Percentiles rank a stretch among this genome's conserved stretches.
Conservation (phyloP, 495 filamentous ascomycete genomes). For the Neurospora sp. region DNA sequence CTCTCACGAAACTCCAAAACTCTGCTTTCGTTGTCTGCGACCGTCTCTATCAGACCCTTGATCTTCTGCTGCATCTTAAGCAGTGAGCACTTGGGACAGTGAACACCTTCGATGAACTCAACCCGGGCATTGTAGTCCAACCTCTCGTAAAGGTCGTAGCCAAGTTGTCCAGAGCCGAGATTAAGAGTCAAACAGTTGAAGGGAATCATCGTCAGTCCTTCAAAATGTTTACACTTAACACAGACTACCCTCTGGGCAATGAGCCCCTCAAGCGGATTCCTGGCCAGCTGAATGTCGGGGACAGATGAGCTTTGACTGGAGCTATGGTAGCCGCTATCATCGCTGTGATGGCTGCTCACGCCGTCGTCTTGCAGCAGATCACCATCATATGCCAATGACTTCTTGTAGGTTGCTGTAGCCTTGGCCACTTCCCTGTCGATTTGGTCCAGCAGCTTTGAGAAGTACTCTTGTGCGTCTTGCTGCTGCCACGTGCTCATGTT, state of each 20-base stretch:
- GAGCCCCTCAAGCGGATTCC: slow-evolving; percentile 73
- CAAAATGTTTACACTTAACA: slow-evolving; percentile 72
- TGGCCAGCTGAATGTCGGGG: slow-evolving; percentile 13
- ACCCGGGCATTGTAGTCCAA: slow-evolving; percentile 76
- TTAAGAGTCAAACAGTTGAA: slow-evolving; percentile 92
- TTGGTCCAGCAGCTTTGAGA: slow-evolving; percentile 77
- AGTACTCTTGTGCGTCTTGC: slow-evolving; percentile 98
- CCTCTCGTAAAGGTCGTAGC: slow-evolving; percentile 62
- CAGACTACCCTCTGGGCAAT: slow-evolving; percentile 87
- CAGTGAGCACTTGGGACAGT: slow-evolving; percentile 87
- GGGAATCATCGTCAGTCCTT: slow-evolving; percentile 76
- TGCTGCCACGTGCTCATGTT: slow-evolving; percentile 90
- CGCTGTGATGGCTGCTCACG: slow-evolving; percentile 32
- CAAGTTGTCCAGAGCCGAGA: slow-evolving; percentile 42
- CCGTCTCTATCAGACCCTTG: slow-evolving; percentile 23
- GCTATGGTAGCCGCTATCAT: slow-evolving; percentile 40
- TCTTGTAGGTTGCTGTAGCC: slow-evolving; percentile 17
- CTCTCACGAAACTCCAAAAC: slow-evolving; percentile 30
- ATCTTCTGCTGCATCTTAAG: slow-evolving; percentile 33
- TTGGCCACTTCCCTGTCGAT: slow-evolving; percentile 66
- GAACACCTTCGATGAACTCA: slow-evolving; percentile 76
- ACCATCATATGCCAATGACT: background rate
- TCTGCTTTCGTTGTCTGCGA: slow-evolving; percentile 8
- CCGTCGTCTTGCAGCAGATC: slow-evolving; percentile 23
- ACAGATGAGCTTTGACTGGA: slow-evolving; percentile 13